Percentiles rank a stretch among this genome's conserved stretches.
phyloP scores from a whole-genome alignment of 2,329 filamentous ascomycete species.

The Claviceps pazoutovae region DNA sequence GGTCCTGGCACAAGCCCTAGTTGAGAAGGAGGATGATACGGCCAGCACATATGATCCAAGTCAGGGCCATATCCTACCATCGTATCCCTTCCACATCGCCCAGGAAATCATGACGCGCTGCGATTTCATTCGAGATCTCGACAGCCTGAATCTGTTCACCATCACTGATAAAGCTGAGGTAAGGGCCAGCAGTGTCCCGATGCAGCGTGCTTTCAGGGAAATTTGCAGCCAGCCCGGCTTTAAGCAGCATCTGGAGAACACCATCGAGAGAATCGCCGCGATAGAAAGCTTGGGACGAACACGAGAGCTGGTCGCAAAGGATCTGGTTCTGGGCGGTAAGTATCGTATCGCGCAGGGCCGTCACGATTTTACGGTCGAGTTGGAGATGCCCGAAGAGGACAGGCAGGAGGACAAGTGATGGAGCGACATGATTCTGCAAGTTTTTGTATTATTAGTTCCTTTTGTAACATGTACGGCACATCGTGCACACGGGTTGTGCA shows the following conservation, averaged over 20 bases:
- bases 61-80: constrained; percentile 61
- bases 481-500: too few relatives aligned
- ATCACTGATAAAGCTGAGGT: constrained; percentile 82
- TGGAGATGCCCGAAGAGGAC: constrained; percentile 28
- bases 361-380: constrained; percentile 27
- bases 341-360: constrained; percentile 47
- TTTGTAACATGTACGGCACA: too few relatives aligned
- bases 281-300: constrained; percentile 91
- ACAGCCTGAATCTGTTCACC: constrained; percentile 88
- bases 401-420: background rate
- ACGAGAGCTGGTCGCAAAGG: constrained; percentile 90
- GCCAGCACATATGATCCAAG: constrained; percentile 52
- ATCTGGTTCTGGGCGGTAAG: constrained; percentile 71
- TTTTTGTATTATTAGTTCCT: too few relatives aligned
- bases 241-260: constrained; percentile 66
- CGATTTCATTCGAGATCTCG: constrained; percentile 86
- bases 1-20: constrained; percentile 79
- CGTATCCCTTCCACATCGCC: constrained; percentile 67
- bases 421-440: background rate
- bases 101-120: constrained; percentile 90
- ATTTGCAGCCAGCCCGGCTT: constrained; percentile 70
- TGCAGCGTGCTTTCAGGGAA: constrained; percentile 82
- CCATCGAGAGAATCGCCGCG: constrained; percentile 71
- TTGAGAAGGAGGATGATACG: constrained; percentile 61
- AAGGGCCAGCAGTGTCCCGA: constrained; percentile 84